Conservation (phyloP, 805 yeast genomes). For the Sugiyamaella qingdaonensis region DNA sequence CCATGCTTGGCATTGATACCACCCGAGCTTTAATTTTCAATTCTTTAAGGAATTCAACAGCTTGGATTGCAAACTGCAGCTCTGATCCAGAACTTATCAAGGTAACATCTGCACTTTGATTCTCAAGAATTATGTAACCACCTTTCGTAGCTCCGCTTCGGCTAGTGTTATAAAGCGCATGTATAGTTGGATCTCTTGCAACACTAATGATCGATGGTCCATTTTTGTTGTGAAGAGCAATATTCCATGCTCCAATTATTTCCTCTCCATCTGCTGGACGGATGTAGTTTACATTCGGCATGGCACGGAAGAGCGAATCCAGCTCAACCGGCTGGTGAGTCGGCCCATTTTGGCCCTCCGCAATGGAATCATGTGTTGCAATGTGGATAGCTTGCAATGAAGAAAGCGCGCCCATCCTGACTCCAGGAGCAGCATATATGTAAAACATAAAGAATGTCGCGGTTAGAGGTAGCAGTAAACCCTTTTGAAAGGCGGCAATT, state of each 20-base stretch:
- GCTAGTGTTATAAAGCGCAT: conserved; percentile 89
- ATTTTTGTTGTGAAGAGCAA: conserved; percentile 50
- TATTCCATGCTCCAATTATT: conserved; percentile 49
- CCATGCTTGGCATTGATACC: conserved; percentile 91
- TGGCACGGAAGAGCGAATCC: conserved; percentile 45
- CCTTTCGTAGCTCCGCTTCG: conserved; percentile 91
- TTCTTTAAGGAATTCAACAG: conserved; percentile 63
- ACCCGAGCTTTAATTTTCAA: conserved; percentile 71
- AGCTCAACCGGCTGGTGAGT: conserved; percentile 53
- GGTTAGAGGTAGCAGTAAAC: conserved; percentile 39
- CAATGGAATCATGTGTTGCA: conserved; percentile 54
- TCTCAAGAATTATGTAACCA: conserved; percentile 74
- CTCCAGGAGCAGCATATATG: conserved; percentile 43
- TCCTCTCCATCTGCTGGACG: conserved; percentile 51
- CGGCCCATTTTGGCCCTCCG: conserved; percentile 54
- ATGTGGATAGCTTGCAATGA: conserved; percentile 44
- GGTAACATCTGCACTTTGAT: conserved; percentile 62
- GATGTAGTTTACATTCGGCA: conserved; percentile 45
- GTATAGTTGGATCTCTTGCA: conserved; percentile 71
- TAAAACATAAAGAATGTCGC: conserved; percentile 34
- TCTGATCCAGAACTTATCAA: conserved; percentile 93
- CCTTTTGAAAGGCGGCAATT: conserved; percentile 38
- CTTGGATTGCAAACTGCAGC: conserved; percentile 75
- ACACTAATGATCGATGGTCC: conserved; percentile 74
- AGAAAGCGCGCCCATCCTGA: conserved; percentile 45